Base-by-base conservation (phyloP, 179 eudicot species). In the Beta lomatogona region DNA sequence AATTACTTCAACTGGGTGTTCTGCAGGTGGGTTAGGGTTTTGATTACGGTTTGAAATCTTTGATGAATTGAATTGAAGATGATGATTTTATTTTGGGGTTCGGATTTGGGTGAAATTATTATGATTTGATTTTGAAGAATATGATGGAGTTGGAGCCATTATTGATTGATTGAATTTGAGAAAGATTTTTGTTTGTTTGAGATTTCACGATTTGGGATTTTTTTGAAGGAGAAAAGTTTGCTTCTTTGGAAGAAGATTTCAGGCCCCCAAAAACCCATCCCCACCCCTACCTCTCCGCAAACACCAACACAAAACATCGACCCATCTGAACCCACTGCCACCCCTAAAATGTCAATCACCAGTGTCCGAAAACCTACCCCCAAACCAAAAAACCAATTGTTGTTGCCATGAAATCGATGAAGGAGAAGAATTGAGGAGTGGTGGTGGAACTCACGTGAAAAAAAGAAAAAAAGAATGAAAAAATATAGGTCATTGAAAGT, bases 1-100 rank as follows among this genome's bases (percentile, higher is more conserved):
- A 1, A 96, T 87, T 1, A 96, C 98, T 79, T 96, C 98, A 52
- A 96, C 94, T 0, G 99, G 99, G 86, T 95, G 99, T 46, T 96
- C 99, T 4, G 88, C 78, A 6, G 89, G 79, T 55, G 48, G 81
- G 65, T 74, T 84, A 7, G 89, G 84, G 71, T 80, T 76, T 46
- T 83, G 88, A 28, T 81, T 87, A 61, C 88, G 89, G 83, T 89
- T 88, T 79, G 84, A 16, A 41, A 78, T 75, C 54, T 74, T 88
- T 54, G 83, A 66, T 0, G 86, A 80, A 77, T 89, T 90, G 86
- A 86, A 91, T 22, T 91, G 87, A 22, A 91, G 84, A 2, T 93
- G 85, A 44, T 91, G 91, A 73, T 91, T 96, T 0, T 94, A 90
- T 58, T 87, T 84, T 2, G 99, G 97, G 36, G 97, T 94, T 89